Evolutionary conservation across 108 stramenopile species (phyloP), one percentile per base, ranked within the genome.

Genomic region (Cylindrotheca closterium): DNA sequence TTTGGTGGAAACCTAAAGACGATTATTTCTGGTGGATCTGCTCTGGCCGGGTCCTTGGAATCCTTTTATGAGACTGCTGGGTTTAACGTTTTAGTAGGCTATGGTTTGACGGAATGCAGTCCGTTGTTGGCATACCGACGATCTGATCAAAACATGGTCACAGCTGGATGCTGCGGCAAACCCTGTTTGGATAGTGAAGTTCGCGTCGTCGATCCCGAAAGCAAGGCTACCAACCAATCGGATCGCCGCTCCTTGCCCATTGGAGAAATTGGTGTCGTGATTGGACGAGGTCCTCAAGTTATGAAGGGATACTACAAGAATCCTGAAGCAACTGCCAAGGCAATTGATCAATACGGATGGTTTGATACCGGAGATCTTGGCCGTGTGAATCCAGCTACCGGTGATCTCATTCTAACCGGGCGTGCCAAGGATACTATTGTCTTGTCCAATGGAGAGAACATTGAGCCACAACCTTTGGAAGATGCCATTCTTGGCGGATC

Each of bases 321-420:
- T 66, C 71, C 77, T 3, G 87, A 88, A 61, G 92, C 90, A 12
- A 96, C 93, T 0, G 62, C 66, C 24, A 75, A 82, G 34, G 90
- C 84, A 0, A 72, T 96, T 49, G 89, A 96, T 60, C 46, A 58
- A 8, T 85, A 78, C 25, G 96, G 96, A 15, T 97, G 82, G 80
- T 95, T 97, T 55, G 90, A 97, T 64, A 96, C 94, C 7, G 96
- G 96, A 50, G 94, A 95, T 75, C 56, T 95, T 30, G 96, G 95
- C 18, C 65, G 79, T 3, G 86, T 94, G 59, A 93, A 94, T 63
- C 91, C 88, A 10, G 80, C 79, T 28, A 96, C 95, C 18, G 91
- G 90, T 3, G 92, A 95, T 66, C 65, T 96, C 30, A 87, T 95
- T 31, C 58, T 96, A 22, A 94, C 92, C 25, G 96, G 96, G 7